Evolutionary conservation across 805 yeast genomes (phyloP), one percentile per base, ranked within the genome.

Genomic region (Pichia deserticola): DNA sequence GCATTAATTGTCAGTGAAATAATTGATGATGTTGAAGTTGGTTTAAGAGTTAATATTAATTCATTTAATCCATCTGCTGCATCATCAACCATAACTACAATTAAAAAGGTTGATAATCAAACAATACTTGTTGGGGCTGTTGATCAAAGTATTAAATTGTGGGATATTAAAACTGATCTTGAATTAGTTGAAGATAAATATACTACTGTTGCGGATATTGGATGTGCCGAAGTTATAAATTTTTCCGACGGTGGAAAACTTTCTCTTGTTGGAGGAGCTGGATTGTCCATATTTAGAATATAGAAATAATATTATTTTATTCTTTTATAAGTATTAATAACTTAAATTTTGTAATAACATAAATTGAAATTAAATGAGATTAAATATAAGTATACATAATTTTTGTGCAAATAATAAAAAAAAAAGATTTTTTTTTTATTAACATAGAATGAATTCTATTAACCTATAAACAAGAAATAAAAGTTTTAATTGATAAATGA

Each of bases 161-260:
- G 97, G 97, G 52, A 64, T 5, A 53, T 71, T 5, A 61, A 59
- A n/a, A 64, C 69, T 37, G 48, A 51, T 3, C 49, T 79, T 32
- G 49, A 42, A 5, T 51, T 73, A 28, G 7, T 63, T 1, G 72
- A 74, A 8, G 69, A 75, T 0, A 63, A 63, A 42, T 86, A 84
- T 63, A 87, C 96, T 1, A 83, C 96, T 0, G 79, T 89, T 36
- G 95, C 97, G 0, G 99, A 92, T 60, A 88, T 97, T 0, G 97
- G 96, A 0, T 81, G 89, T 42, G 65, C 81, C 32, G 87, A 73
- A 45, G 55, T 74, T 2, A 57, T 70, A 1, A 42, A 49, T 0
- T 54, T 63, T 1, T 53, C 57, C 5, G 61, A 63, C 10, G 68
- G 65, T 1, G 48, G 53, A 4, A 58, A 63, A 2, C 48, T 74